Conservation (phyloP, 2,329 filamentous ascomycete species). For the Hypoxylon sp. region DNA sequence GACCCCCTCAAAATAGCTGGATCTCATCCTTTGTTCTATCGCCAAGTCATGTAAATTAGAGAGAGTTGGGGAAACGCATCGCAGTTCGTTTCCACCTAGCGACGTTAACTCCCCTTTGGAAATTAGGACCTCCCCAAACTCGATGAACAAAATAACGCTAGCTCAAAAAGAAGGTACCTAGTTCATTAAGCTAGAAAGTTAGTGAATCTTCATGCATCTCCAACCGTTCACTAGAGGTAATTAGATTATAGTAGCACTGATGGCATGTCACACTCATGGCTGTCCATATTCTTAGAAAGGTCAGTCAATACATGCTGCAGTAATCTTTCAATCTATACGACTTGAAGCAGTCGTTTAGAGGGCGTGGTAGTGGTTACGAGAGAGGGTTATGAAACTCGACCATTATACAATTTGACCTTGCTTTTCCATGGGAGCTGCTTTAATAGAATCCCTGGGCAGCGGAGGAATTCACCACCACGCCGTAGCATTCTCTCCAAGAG, state of each 20-base stretch:
- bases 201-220: conserved; percentile 8
- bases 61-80: conserved; percentile 19
- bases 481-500: conserved; percentile 25
- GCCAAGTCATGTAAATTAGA: conserved; percentile 13
- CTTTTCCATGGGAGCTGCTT: conserved; percentile 2
- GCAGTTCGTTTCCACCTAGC: conserved; percentile 12
- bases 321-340: conserved; percentile 15
- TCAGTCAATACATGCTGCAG: conserved; percentile 29
- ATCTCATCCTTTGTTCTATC: not conserved
- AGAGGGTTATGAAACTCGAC: conserved; percentile 11
- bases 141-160: conserved; percentile 9
- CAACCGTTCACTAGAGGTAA: not conserved
- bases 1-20: not conserved
- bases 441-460: conserved; percentile 12
- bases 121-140: conserved; percentile 5
- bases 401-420: conserved; percentile 9
- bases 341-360: conserved; percentile 12
- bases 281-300: conserved; percentile 11
- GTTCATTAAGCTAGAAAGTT: conserved; percentile 12
- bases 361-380: conserved; percentile 1
- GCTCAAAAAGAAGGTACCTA: conserved; percentile 11
- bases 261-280: conserved; percentile 7
- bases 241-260: conserved; percentile 6
- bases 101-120: conserved; percentile 10
- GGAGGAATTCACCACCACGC: conserved; percentile 13